phyloP scores from a whole-genome alignment of 768 basidiomycete species.

The Tephrocybe rancida region DNA sequence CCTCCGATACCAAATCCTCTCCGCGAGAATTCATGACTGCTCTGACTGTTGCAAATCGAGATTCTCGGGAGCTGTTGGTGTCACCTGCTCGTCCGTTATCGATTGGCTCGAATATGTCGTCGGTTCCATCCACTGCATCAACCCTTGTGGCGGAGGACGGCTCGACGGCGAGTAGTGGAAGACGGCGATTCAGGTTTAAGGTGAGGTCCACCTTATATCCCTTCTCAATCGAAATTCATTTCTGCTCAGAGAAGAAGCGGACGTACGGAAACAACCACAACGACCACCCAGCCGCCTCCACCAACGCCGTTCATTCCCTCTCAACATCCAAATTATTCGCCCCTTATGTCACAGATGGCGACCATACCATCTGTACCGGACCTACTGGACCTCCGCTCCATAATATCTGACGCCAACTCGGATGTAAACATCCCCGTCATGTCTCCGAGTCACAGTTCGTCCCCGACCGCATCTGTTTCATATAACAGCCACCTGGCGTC shows the following conservation, averaged over 20 bases:
- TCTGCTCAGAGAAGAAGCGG: background rate
- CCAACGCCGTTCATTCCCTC: background rate
- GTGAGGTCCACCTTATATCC: background rate
- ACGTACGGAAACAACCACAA: background rate
- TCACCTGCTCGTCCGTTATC: conserved; percentile 8
- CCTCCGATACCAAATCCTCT: conserved; percentile 1
- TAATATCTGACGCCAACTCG: background rate
- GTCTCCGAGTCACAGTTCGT: background rate
- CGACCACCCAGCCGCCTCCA: background rate
- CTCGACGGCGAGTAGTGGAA: conserved; percentile 5
- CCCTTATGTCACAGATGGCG: conserved; percentile 1
- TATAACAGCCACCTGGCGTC: background rate
- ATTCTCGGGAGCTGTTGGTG: background rate
- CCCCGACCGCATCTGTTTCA: background rate
- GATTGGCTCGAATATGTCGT: conserved; percentile 16
- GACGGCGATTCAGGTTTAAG: conserved; percentile 4
- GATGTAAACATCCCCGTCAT: background rate
- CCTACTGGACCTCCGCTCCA: background rate
- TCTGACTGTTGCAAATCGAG: background rate
- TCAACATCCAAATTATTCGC: background rate
- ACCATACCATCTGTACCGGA: conserved; percentile 5
- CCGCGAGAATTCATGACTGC: background rate
- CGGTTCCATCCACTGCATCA: conserved; percentile 16
- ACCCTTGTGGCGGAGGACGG: conserved; percentile 27
- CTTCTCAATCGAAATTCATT: background rate